These are phyloP conservation scores for Periconia macrospinosa DNA, from an alignment of 2,329 filamentous ascomycete species.

Conservation along the genomic window DNA sequence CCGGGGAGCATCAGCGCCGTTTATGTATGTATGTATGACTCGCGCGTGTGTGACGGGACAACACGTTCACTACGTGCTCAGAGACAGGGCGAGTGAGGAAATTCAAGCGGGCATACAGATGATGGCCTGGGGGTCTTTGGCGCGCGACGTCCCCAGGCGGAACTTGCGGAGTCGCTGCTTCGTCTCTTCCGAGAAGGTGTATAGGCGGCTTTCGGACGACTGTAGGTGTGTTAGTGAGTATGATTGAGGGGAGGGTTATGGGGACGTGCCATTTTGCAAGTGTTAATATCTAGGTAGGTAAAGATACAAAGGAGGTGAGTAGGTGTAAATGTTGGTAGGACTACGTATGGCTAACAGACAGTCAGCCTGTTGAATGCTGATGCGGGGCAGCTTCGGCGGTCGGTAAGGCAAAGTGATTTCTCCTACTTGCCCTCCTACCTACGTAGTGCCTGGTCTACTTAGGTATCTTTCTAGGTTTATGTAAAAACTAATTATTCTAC, in stretches of 20 bases:
- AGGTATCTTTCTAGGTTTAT: no score
- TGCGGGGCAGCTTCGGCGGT: slow-evolving; percentile 20
- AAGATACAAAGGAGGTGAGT: no score
- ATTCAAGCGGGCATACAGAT: slow-evolving; percentile 72
- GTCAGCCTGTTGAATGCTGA: background rate
- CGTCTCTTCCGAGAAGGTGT: slow-evolving; percentile 89
- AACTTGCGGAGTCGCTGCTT: slow-evolving; percentile 93
- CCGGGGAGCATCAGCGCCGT: slow-evolving; percentile 33
- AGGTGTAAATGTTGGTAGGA: background rate
- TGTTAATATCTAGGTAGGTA: background rate
- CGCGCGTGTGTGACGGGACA: background rate
- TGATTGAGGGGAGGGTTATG: background rate
- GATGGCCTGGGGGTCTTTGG: slow-evolving; percentile 83
- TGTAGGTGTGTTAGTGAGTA: slow-evolving; percentile 20
- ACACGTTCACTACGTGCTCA: background rate
- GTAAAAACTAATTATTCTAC: no score
- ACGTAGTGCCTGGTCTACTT: no score
- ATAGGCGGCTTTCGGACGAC: slow-evolving; percentile 83
- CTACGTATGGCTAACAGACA: no score
- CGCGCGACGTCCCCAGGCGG: slow-evolving; percentile 83
- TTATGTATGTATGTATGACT: background rate
- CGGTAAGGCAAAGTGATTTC: no score
- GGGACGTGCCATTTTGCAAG: slow-evolving; percentile 22
- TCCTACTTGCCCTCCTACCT: no score
- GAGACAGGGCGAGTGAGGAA: background rate